Percentiles rank a stretch among this genome's conserved stretches.
phyloP scores from a whole-genome alignment of 306 rosid genomes.

The Dryas drummondii region DNA sequence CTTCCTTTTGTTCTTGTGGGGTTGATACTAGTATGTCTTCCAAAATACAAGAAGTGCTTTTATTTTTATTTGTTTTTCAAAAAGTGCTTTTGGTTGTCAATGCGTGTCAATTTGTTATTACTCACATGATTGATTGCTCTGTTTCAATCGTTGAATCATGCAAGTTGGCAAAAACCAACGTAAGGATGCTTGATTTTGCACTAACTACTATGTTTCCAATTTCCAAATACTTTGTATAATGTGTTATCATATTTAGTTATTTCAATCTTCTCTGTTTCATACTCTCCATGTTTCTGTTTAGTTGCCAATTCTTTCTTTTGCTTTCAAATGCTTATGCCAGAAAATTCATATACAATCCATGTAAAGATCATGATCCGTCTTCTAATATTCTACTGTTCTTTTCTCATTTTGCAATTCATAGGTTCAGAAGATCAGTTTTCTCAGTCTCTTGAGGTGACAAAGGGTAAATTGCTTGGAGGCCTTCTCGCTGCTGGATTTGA shows the following conservation, averaged over 20 bases:
- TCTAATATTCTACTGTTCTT: not conserved
- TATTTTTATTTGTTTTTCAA: too few relatives aligned
- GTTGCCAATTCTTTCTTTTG: not conserved
- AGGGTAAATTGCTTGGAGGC: conserved; percentile 50
- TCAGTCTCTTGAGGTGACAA: conserved; percentile 28
- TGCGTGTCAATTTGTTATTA: too few relatives aligned
- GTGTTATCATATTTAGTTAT: not conserved
- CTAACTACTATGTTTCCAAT: not conserved
- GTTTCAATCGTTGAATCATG: not conserved
- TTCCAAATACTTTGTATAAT: not conserved
- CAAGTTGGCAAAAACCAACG: not conserved
- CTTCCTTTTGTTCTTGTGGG: not conserved
- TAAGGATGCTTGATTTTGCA: not conserved
- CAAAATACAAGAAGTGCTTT: not conserved
- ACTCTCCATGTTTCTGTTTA: not conserved
- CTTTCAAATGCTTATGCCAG: not conserved
- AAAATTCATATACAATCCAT: not conserved
- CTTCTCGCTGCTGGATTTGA: conserved; percentile 56
- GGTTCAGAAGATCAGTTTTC: conserved; percentile 34
- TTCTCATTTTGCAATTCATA: conserved; percentile 24
- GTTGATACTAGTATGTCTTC: not conserved
- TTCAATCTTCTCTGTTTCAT: not conserved
- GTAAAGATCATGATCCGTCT: conserved; percentile 2
- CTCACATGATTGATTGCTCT: not conserved
- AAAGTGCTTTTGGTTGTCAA: not conserved